Percentiles rank a stretch among this genome's conserved stretches.
phyloP scores from a whole-genome alignment of 495 filamentous ascomycete genomes.

The Chaetomium tenue region DNA sequence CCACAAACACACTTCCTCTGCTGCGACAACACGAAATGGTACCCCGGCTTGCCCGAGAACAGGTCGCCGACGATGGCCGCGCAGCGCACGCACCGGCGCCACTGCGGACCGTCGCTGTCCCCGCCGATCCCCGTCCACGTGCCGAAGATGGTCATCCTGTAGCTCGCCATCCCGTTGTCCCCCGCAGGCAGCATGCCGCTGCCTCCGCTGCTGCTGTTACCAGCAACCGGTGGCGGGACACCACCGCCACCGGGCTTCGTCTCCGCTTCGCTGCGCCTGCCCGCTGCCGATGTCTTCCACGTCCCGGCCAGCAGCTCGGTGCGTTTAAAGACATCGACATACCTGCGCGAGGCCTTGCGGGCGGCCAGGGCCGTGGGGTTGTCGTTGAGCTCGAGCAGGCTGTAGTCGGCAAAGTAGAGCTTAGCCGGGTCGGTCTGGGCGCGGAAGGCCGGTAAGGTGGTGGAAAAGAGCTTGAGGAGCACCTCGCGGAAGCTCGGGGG shows the following conservation, averaged over 20 bases:
- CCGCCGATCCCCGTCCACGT: slow-evolving; percentile 9
- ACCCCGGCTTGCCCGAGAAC: slow-evolving; percentile 38
- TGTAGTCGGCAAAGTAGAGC: slow-evolving; percentile 53
- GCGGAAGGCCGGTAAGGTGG: slow-evolving; percentile 43
- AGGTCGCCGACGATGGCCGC: slow-evolving; percentile 64
- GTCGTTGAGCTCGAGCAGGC: slow-evolving; percentile 50
- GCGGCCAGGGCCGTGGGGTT: slow-evolving; percentile 30
- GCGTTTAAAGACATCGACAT: slow-evolving; percentile 48
- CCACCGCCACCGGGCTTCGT: neutral
- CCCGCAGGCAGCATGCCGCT: neutral
- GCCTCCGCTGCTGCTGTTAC: neutral
- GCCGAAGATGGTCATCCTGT: neutral
- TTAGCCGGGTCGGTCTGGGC: slow-evolving; percentile 43
- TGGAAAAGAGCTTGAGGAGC: slow-evolving; percentile 47
- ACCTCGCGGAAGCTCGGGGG: slow-evolving; percentile 50
- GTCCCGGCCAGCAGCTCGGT: slow-evolving; percentile 21
- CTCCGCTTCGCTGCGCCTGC: neutral
- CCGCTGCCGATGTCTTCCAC: neutral
- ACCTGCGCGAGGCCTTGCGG: slow-evolving; percentile 28
- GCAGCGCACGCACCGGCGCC: slow-evolving; percentile 61
- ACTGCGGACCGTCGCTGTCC: slow-evolving; percentile 30
- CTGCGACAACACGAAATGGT: slow-evolving; percentile 53
- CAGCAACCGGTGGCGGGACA: too few species aligned
- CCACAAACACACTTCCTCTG: slow-evolving; percentile 54
- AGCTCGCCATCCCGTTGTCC: slow-evolving; percentile 2